Percentiles rank a stretch among this genome's conserved stretches.
phyloP scores from a whole-genome alignment of 2,329 filamentous ascomycete species.

The Tolypocladium nubicola region DNA sequence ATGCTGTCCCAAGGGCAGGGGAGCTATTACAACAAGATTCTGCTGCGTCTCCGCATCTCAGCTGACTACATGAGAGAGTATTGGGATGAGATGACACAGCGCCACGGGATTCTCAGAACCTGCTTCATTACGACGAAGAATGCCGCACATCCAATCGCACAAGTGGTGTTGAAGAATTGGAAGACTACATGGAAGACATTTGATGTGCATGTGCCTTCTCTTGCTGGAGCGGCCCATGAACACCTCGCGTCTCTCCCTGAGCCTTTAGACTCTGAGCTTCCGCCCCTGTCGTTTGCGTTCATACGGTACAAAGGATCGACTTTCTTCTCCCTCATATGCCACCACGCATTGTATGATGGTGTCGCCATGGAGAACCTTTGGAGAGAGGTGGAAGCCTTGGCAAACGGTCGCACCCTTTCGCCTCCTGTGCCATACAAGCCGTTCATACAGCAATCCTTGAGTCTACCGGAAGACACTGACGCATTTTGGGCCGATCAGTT shows the following conservation, averaged over 20 bases:
- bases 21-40: constrained; percentile 64
- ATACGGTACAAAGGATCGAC: constrained; percentile 18
- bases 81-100: constrained; percentile 51
- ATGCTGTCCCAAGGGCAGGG: constrained; percentile 54
- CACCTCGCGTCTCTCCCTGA: constrained; percentile 28
- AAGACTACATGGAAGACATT: constrained; percentile 28
- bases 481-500: constrained; percentile 57
- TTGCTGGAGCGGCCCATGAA: constrained; percentile 25
- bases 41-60: constrained; percentile 48
- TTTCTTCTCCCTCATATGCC: constrained; percentile 43
- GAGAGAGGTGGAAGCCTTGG: constrained; percentile 55
- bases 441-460: constrained; percentile 52
- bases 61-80: constrained; percentile 38
- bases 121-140: constrained; percentile 60
- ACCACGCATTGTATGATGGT: constrained; percentile 84
- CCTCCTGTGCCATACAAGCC: constrained; percentile 43
- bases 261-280: constrained; percentile 31
- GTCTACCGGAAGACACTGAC: constrained; percentile 36
- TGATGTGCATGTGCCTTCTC: constrained; percentile 15
- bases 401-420: constrained; percentile 34
- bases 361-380: constrained; percentile 62
- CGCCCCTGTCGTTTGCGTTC: constrained; percentile 34
- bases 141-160: constrained; percentile 52
- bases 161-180: constrained; percentile 52
- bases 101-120: constrained; percentile 72